These are phyloP conservation scores for Rickenella mellea DNA, from an alignment of 768 basidiomycete genomes.

Conservation along the genomic window DNA sequence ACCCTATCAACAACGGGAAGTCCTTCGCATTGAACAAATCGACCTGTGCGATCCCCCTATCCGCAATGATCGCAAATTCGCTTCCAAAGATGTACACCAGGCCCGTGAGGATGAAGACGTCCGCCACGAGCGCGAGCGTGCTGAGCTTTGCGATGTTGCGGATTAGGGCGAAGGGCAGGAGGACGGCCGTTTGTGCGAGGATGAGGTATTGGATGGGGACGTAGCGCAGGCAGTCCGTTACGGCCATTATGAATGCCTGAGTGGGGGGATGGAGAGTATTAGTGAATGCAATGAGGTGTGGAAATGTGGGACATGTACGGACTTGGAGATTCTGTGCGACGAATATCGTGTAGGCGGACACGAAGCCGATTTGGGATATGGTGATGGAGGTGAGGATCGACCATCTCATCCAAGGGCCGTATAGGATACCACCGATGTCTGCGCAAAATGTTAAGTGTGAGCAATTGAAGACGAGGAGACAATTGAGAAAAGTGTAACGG, in stretches of 20 bases:
- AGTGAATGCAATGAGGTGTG: background rate
- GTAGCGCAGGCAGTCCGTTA: slow-evolving; percentile 62
- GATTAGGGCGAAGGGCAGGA: slow-evolving; percentile 83
- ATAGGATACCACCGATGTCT: slow-evolving; percentile 92
- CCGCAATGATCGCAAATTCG: slow-evolving; percentile 61
- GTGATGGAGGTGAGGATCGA: slow-evolving; percentile 81
- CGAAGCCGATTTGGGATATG: slow-evolving; percentile 85
- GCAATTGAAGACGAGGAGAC: background rate
- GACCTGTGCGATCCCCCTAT: slow-evolving; percentile 68
- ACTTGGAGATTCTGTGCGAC: slow-evolving; percentile 82
- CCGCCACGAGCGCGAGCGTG: slow-evolving; percentile 84
- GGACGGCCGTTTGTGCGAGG: slow-evolving; percentile 71
- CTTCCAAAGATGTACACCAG: slow-evolving; percentile 81
- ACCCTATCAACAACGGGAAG: slow-evolving; percentile 91
- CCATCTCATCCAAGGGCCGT: slow-evolving; percentile 90
- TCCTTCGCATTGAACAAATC: slow-evolving; percentile 81
- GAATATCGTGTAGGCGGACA: slow-evolving; percentile 89
- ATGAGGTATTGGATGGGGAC: slow-evolving; percentile 77
- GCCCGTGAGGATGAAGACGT: slow-evolving; percentile 90
- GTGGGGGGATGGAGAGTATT: slow-evolving; percentile 9
- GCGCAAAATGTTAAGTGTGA: slow-evolving; percentile 1
- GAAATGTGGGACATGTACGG: slow-evolving; percentile 1
- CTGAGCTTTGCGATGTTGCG: slow-evolving; percentile 94
- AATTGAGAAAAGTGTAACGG: slow-evolving; percentile 11
- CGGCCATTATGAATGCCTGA: slow-evolving; percentile 76